Evolutionary conservation across 2,329 filamentous ascomycete species (phyloP).

Genomic region (Trichoderma atrobrunneum): DNA sequence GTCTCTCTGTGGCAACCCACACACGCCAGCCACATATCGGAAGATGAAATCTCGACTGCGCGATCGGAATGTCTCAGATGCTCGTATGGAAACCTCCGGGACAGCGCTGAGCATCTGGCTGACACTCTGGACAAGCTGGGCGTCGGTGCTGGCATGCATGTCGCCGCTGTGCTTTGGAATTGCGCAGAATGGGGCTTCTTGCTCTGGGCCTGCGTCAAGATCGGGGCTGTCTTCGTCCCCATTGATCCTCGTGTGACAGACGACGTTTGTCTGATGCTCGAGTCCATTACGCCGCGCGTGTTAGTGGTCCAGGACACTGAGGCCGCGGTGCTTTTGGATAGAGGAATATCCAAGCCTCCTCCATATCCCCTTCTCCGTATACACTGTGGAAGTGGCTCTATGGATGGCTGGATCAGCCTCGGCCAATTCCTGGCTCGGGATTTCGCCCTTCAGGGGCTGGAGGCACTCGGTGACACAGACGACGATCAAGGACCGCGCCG

Average conservation of each 20-base stretch:
- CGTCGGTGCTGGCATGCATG: constrained; percentile 29
- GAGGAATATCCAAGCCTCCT: not conserved
- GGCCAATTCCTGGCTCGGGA: constrained; percentile 12
- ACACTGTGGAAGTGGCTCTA: constrained; percentile 24
- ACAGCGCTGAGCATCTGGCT: constrained; percentile 28
- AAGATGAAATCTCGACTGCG: not conserved
- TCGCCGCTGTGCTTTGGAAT: constrained; percentile 36
- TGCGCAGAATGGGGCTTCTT: constrained; percentile 40
- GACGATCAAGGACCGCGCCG: constrained; percentile 12
- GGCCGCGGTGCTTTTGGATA: constrained; percentile 22
- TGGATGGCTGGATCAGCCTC: constrained; percentile 26
- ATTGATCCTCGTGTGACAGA: constrained; percentile 31
- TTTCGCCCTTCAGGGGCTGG: constrained; percentile 3
- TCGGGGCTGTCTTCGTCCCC: constrained; percentile 36
- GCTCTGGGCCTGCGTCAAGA: constrained; percentile 37
- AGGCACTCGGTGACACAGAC: not conserved
- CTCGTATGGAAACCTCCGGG: constrained; percentile 31
- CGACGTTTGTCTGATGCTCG: constrained; percentile 28
- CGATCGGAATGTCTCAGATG: constrained; percentile 27
- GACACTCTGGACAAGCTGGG: constrained; percentile 25
- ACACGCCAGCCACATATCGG: not conserved
- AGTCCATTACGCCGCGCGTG: constrained; percentile 27
- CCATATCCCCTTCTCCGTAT: constrained; percentile 19
- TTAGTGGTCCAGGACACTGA: constrained; percentile 35
- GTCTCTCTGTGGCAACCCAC: constrained; percentile 36